These are phyloP conservation scores for Chytriomyces confervae DNA, from an alignment of 192 early-diverging fungal genomes.

Conservation along the genomic window DNA sequence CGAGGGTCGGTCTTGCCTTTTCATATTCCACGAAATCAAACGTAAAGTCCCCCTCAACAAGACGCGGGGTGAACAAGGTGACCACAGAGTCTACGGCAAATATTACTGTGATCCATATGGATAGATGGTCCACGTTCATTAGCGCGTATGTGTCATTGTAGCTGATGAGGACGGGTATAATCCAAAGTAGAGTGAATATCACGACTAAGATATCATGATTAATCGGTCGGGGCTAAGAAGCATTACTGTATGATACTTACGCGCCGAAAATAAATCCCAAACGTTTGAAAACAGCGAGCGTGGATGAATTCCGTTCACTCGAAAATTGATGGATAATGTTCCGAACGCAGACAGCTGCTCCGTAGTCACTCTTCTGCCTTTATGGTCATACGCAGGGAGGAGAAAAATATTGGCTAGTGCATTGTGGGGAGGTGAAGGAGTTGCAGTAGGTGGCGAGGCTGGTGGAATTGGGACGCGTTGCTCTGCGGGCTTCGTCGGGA, in stretches of 20 bases:
- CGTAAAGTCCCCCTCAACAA: background rate
- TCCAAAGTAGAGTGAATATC: background rate
- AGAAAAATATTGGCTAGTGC: background rate
- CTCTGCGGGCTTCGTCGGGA: too few species aligned
- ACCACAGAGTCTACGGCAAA: constrained; percentile 2
- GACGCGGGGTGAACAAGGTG: background rate
- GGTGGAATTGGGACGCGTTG: too few species aligned
- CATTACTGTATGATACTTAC: too few species aligned
- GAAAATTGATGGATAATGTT: background rate
- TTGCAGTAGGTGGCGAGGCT: too few species aligned
- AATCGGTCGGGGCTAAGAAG: too few species aligned
- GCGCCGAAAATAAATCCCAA: background rate
- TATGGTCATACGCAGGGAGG: background rate
- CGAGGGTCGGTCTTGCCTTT: background rate
- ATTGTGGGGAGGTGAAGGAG: too few species aligned
- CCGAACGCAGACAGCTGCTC: background rate
- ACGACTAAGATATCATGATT: background rate
- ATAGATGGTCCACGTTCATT: background rate
- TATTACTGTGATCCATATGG: background rate
- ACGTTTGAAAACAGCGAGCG: background rate
- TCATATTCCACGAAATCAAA: constrained; percentile 19
- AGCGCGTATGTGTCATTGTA: background rate
- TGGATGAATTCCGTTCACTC: constrained; percentile 5
- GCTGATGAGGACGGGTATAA: background rate
- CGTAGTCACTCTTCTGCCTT: background rate